Evolutionary conservation across 768 basidiomycete species (phyloP), one percentile per base, ranked within the genome.

Genomic region (Tricholoma bakamatsutake): DNA sequence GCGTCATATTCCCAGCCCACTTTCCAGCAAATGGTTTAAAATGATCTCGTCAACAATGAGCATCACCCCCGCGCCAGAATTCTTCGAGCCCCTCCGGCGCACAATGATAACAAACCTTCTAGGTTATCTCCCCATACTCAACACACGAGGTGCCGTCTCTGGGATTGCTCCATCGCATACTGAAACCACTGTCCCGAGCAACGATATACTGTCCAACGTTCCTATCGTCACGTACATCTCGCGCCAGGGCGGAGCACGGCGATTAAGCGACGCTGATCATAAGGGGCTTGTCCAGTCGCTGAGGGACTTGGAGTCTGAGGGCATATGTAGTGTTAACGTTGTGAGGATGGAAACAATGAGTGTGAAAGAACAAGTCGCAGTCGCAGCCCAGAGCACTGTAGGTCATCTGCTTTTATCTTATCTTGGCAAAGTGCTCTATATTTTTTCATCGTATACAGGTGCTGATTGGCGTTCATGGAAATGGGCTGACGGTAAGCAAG

Each of bases 381-480:
- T 84, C 8, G 77, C 74, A 0, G 80, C 85, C 17, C 71, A 79
- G 56, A 84, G 83, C 6, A 88, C 85, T 11, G 84, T 87, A 46
- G 61, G 80, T 57, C 31, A 33, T 15, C 42, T 8, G 12, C 11
- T 43, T 12, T 11, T 31, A 0, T 18, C 37, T 39, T n/a, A 7
- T 40, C 17, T 3, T 17, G 6, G 8, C 17, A 17, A 17, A 17
- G 13, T 40, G 6, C 39, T 40, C 13, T 9, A 40, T 40, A 17
- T 18, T 13, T 40, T 40, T 13, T 40, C 17, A 24, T 24, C 17
- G 35, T 37, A 13, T 31, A 30, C 11, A 84, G 82, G 69, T 84
- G 52, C 62, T 87, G 61, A 65, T 87, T 27, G 85, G 83, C n/a
- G 81, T 85, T 15, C 84, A 85, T 57, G 87, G 86, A 12, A 88